These are phyloP conservation scores for Xylaria palmicola DNA, from an alignment of 495 filamentous ascomycete genomes.

Conservation along the genomic window DNA sequence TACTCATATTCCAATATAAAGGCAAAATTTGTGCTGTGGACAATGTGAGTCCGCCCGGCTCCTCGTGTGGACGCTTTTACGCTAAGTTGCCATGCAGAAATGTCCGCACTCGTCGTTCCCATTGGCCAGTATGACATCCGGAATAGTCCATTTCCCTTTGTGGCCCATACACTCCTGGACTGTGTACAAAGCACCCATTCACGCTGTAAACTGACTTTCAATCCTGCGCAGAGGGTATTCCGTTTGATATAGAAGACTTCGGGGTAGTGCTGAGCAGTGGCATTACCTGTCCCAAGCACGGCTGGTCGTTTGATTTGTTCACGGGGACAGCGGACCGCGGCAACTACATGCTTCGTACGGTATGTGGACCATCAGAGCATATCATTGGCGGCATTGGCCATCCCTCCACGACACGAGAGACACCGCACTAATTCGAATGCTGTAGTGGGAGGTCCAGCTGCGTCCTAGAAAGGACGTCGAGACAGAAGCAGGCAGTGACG, in stretches of 20 bases:
- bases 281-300: slow-evolving; percentile 59
- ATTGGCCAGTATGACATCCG: slow-evolving; percentile 24
- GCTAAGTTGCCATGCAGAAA: slow-evolving; percentile 42
- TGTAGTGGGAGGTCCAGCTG: slow-evolving; percentile 56
- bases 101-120: slow-evolving; percentile 61
- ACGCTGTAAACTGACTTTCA: background rate
- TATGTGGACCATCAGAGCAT: background rate
- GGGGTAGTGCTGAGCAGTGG: slow-evolving; percentile 51
- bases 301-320: slow-evolving; percentile 61
- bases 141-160: background rate
- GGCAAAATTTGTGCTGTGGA: slow-evolving; percentile 60
- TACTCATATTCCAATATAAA: slow-evolving; percentile 57
- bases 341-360: slow-evolving; percentile 55
- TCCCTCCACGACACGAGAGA: background rate
- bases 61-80: background rate
- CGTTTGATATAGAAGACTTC: slow-evolving; percentile 66
- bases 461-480: slow-evolving; percentile 33
- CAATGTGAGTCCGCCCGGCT: slow-evolving; percentile 45
- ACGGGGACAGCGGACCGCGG: slow-evolving; percentile 54
- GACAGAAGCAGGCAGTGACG: slow-evolving; percentile 2
- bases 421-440: background rate
- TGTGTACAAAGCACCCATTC: background rate
- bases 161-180: background rate
- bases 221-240: slow-evolving; percentile 43
- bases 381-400: background rate